A percentile compares a stretch with the other conserved stretches of the same genome.
Conservation (phyloP, 257 asterid genomes). For the Galeopsis tetrahit region DNA sequence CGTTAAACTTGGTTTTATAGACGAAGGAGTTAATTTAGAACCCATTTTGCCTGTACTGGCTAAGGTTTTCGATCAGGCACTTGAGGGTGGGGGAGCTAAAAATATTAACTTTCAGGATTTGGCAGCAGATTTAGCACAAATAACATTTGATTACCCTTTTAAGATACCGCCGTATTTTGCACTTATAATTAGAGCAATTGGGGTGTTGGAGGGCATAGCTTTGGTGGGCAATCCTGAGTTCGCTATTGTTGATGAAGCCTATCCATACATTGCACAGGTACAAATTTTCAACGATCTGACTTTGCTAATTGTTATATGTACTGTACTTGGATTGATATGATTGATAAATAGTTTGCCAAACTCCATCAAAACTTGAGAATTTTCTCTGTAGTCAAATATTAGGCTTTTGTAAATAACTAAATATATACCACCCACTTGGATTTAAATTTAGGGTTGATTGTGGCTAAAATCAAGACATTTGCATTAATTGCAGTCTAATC, state of each 20-base stretch:
- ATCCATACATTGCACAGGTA: constrained; percentile 99
- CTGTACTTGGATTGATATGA: constrained; percentile 1
- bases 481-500: too few relatives aligned
- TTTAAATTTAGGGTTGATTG: too few relatives aligned
- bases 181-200: constrained; percentile 95
- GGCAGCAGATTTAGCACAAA: constrained; percentile 98
- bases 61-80: constrained; percentile 99
- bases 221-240: constrained; percentile 97
- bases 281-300: constrained; percentile 3
- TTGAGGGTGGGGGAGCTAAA: constrained; percentile 99
- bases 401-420: neutral
- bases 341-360: constrained; percentile 1
- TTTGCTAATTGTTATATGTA: constrained; percentile 6
- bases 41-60: constrained; percentile 98
- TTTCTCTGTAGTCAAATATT: neutral
- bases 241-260: constrained; percentile 99
- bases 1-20: constrained; percentile 88
- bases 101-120: constrained; percentile 94
- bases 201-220: constrained; percentile 99
- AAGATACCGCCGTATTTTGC: constrained; percentile 99
- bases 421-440: too few relatives aligned
- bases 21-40: constrained; percentile 90
- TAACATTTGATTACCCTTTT: constrained; percentile 96
- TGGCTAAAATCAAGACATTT: too few relatives aligned
- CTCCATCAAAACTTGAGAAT: neutral